Evolutionary conservation across 2,329 filamentous ascomycete genomes (phyloP), one percentile per base, ranked within the genome.

Genomic region (Nigrospora sphaerica): DNA sequence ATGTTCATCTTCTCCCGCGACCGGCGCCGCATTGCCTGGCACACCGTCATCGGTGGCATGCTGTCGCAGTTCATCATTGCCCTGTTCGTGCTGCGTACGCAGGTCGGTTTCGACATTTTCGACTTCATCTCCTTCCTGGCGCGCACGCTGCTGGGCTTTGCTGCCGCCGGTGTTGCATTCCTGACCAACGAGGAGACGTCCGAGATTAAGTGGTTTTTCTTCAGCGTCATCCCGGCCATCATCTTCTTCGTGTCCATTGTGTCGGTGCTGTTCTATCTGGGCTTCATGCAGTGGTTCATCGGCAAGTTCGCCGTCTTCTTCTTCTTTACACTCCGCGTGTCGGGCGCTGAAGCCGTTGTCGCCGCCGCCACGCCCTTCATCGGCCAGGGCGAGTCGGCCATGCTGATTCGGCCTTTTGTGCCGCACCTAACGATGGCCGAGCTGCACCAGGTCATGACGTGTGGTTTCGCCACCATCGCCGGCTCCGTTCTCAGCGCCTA

Each of bases 211-310:
- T 89, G 77, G 78, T 95, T 95, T 77, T 74, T 95, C 52, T 75
- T 85, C 42, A 72, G 75, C 42, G 89, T 95, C 51, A 76, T 95
- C n/a, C 89, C 91, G 0, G 83, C 91, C 57, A 95, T 96, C 67
- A 88, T 95, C 71, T 96, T 95, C 80, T 95, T 96, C 80, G 86
- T 95, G 48, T 82, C 90, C 1, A 74, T 95, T n/a, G 88, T 95
- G 23, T 87, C 95, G 67, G 79, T 95, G 13, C 68, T 95, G 38
- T 95, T 88, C 72, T 86, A 91, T 72, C 75, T 83, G 56, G 86
- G 86, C 3, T 74, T 90, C 52, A 71, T 95, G 45, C 90, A 95
- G 68, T 95, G 91, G 90, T 88, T 91, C 67, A 81, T 95, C 60
- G 73, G 75, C 55, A 95, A 95, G 67, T 88, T 93, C 57, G 89